Evolutionary conservation across 768 basidiomycete species (phyloP).

Genomic region (Suillus clintonianus): DNA sequence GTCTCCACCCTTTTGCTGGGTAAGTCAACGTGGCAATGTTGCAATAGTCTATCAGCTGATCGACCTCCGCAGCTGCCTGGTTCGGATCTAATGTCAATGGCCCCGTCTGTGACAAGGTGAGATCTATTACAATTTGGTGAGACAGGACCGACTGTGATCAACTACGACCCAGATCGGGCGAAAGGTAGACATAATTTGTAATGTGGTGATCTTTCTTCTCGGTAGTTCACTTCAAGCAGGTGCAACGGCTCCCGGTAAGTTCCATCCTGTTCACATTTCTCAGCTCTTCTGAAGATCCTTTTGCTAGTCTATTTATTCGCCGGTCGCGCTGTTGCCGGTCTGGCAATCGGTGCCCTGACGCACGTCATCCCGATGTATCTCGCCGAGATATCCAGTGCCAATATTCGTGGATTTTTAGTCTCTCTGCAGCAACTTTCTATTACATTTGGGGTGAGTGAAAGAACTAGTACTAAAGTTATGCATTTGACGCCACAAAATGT

Average conservation of each 20-base stretch:
- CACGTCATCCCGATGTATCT: constrained; percentile 35
- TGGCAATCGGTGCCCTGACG: constrained; percentile 21
- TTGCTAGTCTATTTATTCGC: constrained; percentile 27
- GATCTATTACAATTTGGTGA: not conserved
- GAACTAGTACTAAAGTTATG: not conserved
- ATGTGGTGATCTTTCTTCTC: constrained; percentile 29
- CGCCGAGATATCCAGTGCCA: constrained; percentile 41
- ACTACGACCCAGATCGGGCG: constrained; percentile 24
- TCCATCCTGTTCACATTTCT: not conserved
- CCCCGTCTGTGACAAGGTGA: constrained; percentile 30
- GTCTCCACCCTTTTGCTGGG: constrained; percentile 29
- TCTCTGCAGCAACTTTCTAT: constrained; percentile 38
- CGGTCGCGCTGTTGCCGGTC: constrained; percentile 26
- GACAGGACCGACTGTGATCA: not conserved
- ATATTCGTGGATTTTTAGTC: constrained; percentile 38
- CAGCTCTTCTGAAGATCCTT: not conserved
- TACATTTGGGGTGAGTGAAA: constrained; percentile 33
- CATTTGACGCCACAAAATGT: not conserved
- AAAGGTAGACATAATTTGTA: constrained; percentile 27
- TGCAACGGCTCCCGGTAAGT: constrained; percentile 25
- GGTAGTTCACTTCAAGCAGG: constrained; percentile 33
- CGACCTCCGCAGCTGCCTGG: constrained; percentile 30
- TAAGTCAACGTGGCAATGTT: constrained; percentile 12
- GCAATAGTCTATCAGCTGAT: not conserved
- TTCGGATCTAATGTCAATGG: constrained; percentile 31